These are phyloP conservation scores for Eragrostis tef DNA, from an alignment of 202 grass and related monocot genomes.

Conservation along the genomic window DNA sequence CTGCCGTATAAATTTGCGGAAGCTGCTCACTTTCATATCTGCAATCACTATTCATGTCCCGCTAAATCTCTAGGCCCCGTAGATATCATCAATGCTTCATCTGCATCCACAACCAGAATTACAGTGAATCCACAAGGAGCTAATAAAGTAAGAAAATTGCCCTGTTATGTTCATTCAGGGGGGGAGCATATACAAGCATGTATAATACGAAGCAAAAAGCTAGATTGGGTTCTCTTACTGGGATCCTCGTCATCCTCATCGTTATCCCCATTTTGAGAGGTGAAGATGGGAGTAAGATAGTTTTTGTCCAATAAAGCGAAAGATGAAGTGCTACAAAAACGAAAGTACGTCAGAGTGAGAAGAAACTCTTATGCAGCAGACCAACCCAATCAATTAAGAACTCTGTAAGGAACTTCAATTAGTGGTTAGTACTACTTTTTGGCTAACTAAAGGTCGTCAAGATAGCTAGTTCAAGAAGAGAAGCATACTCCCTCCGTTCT, in stretches of 20 bases:
- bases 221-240: constrained; percentile 48
- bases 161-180: neutral
- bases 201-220: neutral
- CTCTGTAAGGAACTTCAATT: neutral
- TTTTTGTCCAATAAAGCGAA: constrained; percentile 74
- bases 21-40: neutral
- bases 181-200: neutral
- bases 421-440: neutral
- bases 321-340: constrained; percentile 69
- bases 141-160: neutral
- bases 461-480: constrained; percentile 20
- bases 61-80: constrained; percentile 30
- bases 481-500: too few species aligned
- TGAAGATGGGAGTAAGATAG: constrained; percentile 87
- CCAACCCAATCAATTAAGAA: neutral
- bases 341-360: constrained; percentile 5
- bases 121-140: neutral
- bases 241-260: constrained; percentile 37
- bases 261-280: constrained; percentile 52
- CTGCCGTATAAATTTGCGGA: neutral
- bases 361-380: neutral
- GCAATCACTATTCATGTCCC: neutral
- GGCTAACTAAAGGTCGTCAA: neutral
- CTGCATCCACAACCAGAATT: constrained; percentile 20
- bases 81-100: constrained; percentile 38